Base-by-base conservation (phyloP, 2,329 filamentous ascomycete genomes). In the Grosmannia huntii region DNA sequence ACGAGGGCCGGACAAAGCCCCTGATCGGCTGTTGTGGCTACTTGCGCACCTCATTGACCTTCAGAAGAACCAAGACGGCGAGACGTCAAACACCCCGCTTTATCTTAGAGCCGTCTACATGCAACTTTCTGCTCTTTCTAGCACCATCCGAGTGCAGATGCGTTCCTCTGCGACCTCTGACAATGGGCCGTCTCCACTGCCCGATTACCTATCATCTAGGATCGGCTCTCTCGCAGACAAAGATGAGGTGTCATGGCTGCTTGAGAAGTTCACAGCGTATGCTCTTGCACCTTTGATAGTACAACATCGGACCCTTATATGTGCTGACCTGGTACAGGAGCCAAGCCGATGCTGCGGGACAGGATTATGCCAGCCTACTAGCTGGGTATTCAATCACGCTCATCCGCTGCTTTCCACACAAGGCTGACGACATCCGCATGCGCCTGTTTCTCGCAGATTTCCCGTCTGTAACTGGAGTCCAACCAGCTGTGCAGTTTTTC, bases 361-460 rank as follows among this genome's bases (percentile, higher is more conserved):
- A 60, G 23, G 75, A 80, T 59, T 82, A 87, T 67, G 85, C 88
- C 2, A 87, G 86, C 64, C 74, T 89, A 14, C 75, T 96, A 46
- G 90, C 92, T 14, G 89, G 87, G 31, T 97, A 96, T 67, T 89
- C 90, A 3, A 76, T 97, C 46, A 91, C 89, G 0, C 74, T 99
- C 3, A 75, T 97, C 4, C 83, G 88, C 60, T 91, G 90, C 65
- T 97, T 97, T 63, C 90, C 92, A 10, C 75, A 78, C 7, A 80
- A 83, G 60, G 85, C 85, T 4, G 91, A 96, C 66, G 90, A 96
- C 60, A 95, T 96, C 60, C 86, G 91, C 25, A 95, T 97, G 89
- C 92, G 90, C 73, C 76, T 97, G 0, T 97, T 94, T 67, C 78
- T 94, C 48, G 88, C 90, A 0, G 83, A 86, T 50, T 76, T 87